phyloP scores from a whole-genome alignment of 75 land plant species.

The Selaginella tamariscina region DNA sequence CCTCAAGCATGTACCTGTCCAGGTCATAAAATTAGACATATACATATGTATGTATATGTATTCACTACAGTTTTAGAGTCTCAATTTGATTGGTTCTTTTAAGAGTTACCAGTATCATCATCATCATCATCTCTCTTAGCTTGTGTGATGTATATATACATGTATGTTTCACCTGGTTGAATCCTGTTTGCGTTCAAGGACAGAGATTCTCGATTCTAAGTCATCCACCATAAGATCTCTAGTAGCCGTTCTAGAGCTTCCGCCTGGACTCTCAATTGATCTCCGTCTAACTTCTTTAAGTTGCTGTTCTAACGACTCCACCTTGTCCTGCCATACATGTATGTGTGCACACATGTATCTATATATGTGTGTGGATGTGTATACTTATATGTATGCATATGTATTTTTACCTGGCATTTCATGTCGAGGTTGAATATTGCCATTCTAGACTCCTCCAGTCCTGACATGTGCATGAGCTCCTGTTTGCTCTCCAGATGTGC shows the following conservation, averaged over 20 bases:
- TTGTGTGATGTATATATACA: no score
- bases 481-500: not conserved
- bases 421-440: not conserved
- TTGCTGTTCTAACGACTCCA: not conserved
- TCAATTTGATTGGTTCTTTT: no score
- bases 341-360: no score
- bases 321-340: no score
- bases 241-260: not conserved
- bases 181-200: conserved; percentile 12
- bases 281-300: conserved; percentile 19
- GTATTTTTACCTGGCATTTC: not conserved
- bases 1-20: not conserved
- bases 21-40: no score
- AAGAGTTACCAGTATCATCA: no score
- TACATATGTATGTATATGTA: no score
- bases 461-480: not conserved
- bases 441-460: not conserved
- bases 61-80: not conserved
- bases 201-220: conserved; percentile 9
- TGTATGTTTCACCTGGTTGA: conserved; percentile 8
- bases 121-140: conserved; percentile 19
- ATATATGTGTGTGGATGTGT: no score
- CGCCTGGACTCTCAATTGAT: conserved; percentile 6
- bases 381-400: no score
- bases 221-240: conserved; percentile 9